Evolutionary conservation across 1,284 basidiomycete genomes (phyloP), one percentile per base, ranked within the genome.

Genomic region (Rhodotorula sp.): DNA sequence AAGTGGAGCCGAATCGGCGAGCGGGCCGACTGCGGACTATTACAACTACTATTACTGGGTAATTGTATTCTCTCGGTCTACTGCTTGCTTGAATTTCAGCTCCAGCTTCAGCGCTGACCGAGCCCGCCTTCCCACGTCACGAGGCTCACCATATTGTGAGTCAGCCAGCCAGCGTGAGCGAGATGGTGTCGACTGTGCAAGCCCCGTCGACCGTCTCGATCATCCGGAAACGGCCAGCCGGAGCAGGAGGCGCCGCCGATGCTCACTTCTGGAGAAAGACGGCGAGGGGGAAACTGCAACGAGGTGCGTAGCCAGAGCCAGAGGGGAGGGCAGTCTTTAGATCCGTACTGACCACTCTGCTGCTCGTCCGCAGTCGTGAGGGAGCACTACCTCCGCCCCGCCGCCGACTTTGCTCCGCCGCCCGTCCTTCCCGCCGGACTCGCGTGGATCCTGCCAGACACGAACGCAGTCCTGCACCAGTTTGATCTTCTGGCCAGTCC

Each of bases 391-490:
- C 87, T 98, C 6, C 86, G 96, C 53, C 89, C 93, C 76, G 94
- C 98, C 79, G 90, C 98, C 48, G 86, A 87, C n/a, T 99, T 96
- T 80, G 95, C 95, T 2, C 87, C 93, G 42, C 83, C 86, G 82
- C 5, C 88, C 87, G 78, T 83, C 18, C 66, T 71, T 33, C 59
- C 69, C 17, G 24, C 12, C 22, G 46, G 54, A 26, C 44, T 62
- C 22, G 92, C 97, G 79, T 95, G 90, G 80, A 80, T 98, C 44
- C 83, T 99, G 7, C 89, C 95, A 22, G 96, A 99, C 81, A 98
- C 96, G 33, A 99, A 99, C 81, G 87, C 97, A 12, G 92, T 98
- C 76, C 84, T 99, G 18, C 88, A 93, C 24, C 79, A 96, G 90
- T 95, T 97, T 89, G 95, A 98, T 81, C 84, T 96, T 62, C 84